A percentile compares a stretch with the other conserved stretches of the same genome.
Conservation (phyloP, 2,329 filamentous ascomycete species). For the Coleophoma crateriformis region DNA sequence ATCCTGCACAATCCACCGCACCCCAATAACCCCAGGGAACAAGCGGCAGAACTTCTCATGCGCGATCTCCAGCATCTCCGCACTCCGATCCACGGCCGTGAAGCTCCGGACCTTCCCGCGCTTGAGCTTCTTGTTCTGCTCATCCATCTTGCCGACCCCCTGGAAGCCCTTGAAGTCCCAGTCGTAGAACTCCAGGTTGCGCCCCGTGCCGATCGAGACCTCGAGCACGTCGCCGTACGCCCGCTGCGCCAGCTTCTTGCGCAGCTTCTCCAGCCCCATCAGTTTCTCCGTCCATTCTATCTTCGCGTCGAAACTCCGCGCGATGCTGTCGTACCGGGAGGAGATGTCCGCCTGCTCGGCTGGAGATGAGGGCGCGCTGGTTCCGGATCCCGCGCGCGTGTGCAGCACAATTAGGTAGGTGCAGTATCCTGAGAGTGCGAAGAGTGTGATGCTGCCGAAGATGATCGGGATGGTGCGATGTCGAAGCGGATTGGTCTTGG, state of each 20-base stretch:
- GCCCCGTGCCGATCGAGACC: constrained; percentile 56
- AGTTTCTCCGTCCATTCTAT: constrained; percentile 52
- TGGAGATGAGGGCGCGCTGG: constrained; percentile 14
- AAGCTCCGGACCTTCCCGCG: constrained; percentile 43
- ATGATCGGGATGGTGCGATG: constrained; percentile 19
- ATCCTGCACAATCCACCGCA: constrained; percentile 32
- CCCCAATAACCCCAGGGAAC: constrained; percentile 33
- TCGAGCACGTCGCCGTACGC: constrained; percentile 55
- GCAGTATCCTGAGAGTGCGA: constrained; percentile 13
- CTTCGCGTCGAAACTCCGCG: constrained; percentile 51
- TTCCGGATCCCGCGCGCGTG: constrained; percentile 9
- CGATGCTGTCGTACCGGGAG: constrained; percentile 28
- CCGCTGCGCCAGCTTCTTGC: constrained; percentile 39
- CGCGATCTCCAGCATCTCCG: constrained; percentile 54
- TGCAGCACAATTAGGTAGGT: constrained; percentile 31
- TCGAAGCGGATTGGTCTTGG: constrained; percentile 13
- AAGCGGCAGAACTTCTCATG: constrained; percentile 42
- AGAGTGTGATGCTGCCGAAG: constrained; percentile 12
- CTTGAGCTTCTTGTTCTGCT: constrained; percentile 13
- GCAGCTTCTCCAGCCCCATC: constrained; percentile 48
- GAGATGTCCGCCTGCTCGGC: constrained; percentile 23
- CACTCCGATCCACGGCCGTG: constrained; percentile 57
- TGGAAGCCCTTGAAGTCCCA: constrained; percentile 36
- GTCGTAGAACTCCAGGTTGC: constrained; percentile 54
- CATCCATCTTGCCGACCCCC: constrained; percentile 14